Evolutionary conservation across 1,284 basidiomycete species (phyloP).

Genomic region (Kalmanozyma brasiliensis): DNA sequence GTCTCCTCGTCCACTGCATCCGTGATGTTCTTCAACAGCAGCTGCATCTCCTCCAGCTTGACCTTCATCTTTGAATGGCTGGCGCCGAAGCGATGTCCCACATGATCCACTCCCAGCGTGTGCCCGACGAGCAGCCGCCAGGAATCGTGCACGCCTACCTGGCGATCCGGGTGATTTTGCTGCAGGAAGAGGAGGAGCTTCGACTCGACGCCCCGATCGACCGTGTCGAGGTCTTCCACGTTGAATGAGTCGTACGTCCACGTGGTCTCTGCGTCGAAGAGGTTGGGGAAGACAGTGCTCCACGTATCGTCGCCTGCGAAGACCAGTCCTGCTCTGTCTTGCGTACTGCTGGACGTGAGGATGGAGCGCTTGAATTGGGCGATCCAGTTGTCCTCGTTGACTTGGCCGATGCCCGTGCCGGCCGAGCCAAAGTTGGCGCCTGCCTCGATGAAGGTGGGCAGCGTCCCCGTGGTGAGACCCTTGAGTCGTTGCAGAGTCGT

Average conservation of each 20-base stretch:
- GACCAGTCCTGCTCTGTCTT: slow-evolving; percentile 68
- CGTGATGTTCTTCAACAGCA: slow-evolving; percentile 46
- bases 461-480: slow-evolving; percentile 90
- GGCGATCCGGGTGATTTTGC: slow-evolving; percentile 31
- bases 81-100: slow-evolving; percentile 92
- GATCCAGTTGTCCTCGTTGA: slow-evolving; percentile 84
- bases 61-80: slow-evolving; percentile 84
- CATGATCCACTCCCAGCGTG: slow-evolving; percentile 96
- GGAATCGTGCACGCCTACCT: slow-evolving; percentile 13
- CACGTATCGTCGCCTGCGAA: slow-evolving; percentile 98
- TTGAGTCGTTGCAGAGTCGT: slow-evolving; percentile 95
- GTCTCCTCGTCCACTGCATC: slow-evolving; percentile 58
- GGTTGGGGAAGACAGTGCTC: slow-evolving; percentile 84
- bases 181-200: slow-evolving; percentile 85
- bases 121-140: slow-evolving; percentile 92
- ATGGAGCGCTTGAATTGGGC: slow-evolving; percentile 67
- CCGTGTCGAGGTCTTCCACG: slow-evolving; percentile 95
- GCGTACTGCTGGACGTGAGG: slow-evolving; percentile 3
- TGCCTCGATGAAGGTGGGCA: slow-evolving; percentile 94
- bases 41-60: slow-evolving; percentile 77
- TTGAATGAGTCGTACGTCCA: slow-evolving; percentile 96
- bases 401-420: slow-evolving; percentile 70
- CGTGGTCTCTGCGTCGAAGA: slow-evolving; percentile 77
- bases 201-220: slow-evolving; percentile 86
- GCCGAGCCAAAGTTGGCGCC: slow-evolving; percentile 83